Evolutionary conservation across 176 grass and related monocot genomes (phyloP), one percentile per base, ranked within the genome.

Genomic region (Dactylis glomerata): DNA sequence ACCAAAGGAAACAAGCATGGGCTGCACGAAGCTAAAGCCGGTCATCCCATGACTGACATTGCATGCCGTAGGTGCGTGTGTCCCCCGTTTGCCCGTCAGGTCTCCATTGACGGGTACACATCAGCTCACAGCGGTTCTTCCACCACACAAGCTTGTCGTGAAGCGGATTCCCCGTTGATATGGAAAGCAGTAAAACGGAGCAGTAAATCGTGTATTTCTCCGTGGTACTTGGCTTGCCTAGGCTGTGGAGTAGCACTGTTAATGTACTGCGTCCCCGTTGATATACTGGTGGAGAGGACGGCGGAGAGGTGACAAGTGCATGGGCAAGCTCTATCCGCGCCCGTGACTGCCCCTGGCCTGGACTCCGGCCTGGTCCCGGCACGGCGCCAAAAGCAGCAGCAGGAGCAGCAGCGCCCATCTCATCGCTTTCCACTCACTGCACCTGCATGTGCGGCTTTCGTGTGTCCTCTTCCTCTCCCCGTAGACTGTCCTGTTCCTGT

Each of bases 351-450:
- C 42, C 40, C 52, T 36, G n/a, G 6, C 45, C 40, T 71, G 36
- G 31, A 28, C 4, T 12, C 62, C 1, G 64, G 31, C 40, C 34
- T 36, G 67, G n/a, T 15, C 68, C 68, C n/a, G 3, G 20, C 40
- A 41, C 40, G 40, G 40, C 38, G 22, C 68, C 24, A 73, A 73
- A 71, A 71, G 68, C 68, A 42, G 69, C 69, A 33, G 31, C 68
- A 42, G 69, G 41, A 33, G 31, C 63, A 46, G 40, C 69, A 73
- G 42, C 42, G 70, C 70, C 70, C 70, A 73, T 73, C 42, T 73
- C 42, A 19, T 31, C 70, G 44, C 70, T 73, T 73, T 73, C 70
- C 70, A 41, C 70, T 73, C 70, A 1, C 70, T 16, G 24, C 70
- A 23, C 41, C 70, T 73, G 70, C 42, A 30, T 73, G 24, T 31